A percentile compares a stretch with the other conserved stretches of the same genome.
Evolutionary conservation across 176 grass and related monocot genomes (phyloP).

Genomic region (Hordeum marinum): DNA sequence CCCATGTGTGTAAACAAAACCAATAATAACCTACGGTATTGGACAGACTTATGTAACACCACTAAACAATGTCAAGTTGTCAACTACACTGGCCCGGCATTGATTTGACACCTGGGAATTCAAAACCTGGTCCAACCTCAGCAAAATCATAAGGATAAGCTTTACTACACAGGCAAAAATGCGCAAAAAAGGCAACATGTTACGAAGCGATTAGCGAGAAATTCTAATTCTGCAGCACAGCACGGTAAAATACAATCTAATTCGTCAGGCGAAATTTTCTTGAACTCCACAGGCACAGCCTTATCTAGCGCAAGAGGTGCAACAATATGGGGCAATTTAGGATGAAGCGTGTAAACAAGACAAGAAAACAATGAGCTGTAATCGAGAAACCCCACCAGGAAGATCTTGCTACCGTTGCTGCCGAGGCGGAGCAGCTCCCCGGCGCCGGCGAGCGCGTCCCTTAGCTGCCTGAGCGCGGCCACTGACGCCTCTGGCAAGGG

Average conservation of each 20-base stretch:
- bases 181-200: neutral
- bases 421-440: constrained; percentile 70
- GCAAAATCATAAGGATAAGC: neutral
- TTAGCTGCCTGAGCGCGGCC: constrained; percentile 42
- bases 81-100: constrained; percentile 10
- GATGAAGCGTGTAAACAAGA: neutral
- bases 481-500: constrained; percentile 34
- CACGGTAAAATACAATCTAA: neutral
- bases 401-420: constrained; percentile 88
- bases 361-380: constrained; percentile 5
- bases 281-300: neutral
- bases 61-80: constrained; percentile 29
- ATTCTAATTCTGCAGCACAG: neutral
- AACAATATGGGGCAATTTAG: constrained; percentile 1
- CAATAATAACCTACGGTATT: neutral
- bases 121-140: constrained; percentile 20
- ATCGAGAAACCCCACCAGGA: constrained; percentile 57
- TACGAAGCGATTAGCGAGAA: neutral
- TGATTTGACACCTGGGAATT: constrained; percentile 36
- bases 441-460: constrained; percentile 46
- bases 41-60: constrained; percentile 10
- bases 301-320: neutral
- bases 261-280: neutral
- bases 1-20: neutral
- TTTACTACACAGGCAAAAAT: neutral